Conservation (phyloP, 2,329 filamentous ascomycete genomes). For the Ceratocystis colombiana region DNA sequence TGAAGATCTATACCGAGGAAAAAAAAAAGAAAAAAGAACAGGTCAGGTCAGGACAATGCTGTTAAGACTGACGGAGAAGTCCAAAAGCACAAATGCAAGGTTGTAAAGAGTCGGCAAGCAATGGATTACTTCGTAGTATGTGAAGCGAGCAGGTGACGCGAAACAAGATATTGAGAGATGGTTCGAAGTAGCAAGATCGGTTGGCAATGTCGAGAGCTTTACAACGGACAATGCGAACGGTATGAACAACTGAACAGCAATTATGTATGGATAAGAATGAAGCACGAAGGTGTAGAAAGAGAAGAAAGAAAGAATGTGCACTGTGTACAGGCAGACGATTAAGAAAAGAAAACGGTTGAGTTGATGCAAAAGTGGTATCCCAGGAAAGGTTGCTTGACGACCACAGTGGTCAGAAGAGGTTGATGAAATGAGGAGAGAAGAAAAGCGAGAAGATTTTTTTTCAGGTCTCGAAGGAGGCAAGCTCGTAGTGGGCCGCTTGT, state of each 20-base stretch:
- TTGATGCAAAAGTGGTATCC: constrained; percentile 11
- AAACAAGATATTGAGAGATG: constrained; percentile 17
- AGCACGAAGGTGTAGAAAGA: constrained; percentile 20
- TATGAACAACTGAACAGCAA: constrained; percentile 19
- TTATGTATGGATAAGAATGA: constrained; percentile 26
- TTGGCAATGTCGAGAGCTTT: constrained; percentile 6
- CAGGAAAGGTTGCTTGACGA: neutral
- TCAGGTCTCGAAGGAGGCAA: constrained; percentile 14
- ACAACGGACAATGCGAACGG: constrained; percentile 8
- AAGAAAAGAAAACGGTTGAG: constrained; percentile 4
- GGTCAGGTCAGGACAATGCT: neutral
- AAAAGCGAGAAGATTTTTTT: constrained; percentile 14
- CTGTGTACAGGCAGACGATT: constrained; percentile 28
- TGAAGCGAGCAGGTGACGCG: constrained; percentile 21
- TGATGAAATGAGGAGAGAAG: constrained; percentile 19
- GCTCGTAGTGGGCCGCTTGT: constrained; percentile 21
- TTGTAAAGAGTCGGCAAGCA: constrained; percentile 9
- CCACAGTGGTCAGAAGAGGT: constrained; percentile 11
- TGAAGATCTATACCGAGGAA: constrained; percentile 15
- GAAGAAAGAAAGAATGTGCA: constrained; percentile 25
- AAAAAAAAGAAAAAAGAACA: constrained; percentile 15
- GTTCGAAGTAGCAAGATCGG: constrained; percentile 12
- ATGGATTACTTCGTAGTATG: neutral
- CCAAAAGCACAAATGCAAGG: constrained; percentile 16
- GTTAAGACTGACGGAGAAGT: neutral